These are phyloP conservation scores for Syzygium aqueum DNA, from an alignment of 345 rosid genomes.

Conservation along the genomic window DNA sequence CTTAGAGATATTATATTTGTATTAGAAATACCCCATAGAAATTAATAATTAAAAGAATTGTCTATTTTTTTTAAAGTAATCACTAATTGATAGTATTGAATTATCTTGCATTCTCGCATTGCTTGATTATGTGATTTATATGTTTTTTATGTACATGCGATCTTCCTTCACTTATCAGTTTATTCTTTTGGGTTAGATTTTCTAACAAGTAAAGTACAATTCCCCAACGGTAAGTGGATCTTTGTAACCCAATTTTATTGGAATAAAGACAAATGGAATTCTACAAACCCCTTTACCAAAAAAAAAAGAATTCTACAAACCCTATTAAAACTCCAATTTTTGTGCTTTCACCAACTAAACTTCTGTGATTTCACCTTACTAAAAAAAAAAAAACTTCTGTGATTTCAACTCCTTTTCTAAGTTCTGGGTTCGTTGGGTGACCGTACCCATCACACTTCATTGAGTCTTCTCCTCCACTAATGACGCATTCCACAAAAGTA, in stretches of 20 bases:
- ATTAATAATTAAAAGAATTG: background rate
- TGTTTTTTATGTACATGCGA: rapidly evolving
- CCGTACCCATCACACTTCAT: background rate
- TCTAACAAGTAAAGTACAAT: background rate
- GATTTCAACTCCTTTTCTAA: background rate
- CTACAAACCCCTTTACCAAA: background rate
- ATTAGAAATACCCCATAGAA: background rate
- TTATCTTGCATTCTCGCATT: background rate
- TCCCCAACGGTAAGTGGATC: background rate
- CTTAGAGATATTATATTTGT: background rate
- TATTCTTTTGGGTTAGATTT: background rate
- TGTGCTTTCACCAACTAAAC: background rate
- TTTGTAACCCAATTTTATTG: background rate
- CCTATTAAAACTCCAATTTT: background rate
- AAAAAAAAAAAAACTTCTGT: background rate
- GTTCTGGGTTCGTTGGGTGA: background rate
- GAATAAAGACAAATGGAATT: background rate
- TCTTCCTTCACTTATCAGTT: background rate
- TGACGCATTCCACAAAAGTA: background rate
- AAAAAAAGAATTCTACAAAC: background rate
- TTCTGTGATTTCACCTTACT: background rate
- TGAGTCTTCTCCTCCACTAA: background rate
- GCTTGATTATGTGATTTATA: background rate
- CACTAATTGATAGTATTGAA: rapidly evolving
- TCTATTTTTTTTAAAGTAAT: background rate